Evolutionary conservation across 2,329 filamentous ascomycete species (phyloP), one percentile per base, ranked within the genome.

Genomic region (Neoscytalidium dimidiatum): DNA sequence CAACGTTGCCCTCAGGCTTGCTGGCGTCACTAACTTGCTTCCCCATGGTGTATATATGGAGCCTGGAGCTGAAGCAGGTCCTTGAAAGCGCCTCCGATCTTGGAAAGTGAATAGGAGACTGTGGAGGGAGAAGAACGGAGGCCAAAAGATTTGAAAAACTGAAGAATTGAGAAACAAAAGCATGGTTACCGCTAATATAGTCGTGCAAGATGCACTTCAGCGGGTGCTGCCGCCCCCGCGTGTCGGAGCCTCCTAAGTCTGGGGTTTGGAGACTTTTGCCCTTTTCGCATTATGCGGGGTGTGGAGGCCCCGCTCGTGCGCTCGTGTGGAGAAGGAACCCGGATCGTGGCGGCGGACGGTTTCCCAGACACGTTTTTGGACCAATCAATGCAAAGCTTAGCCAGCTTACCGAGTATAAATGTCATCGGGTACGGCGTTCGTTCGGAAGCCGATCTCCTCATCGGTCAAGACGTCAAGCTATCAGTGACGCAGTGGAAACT

Each of bases 241-340:
- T 8, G 11, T 3, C 35, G 35, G 35, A 19, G 9, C 8, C 14
- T 19, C 0, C 4, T 7, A 38, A 17, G n/a, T 43, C 33, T 57
- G 53, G 53, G 53, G 53, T 43, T 57, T 57, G 53, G 53, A 29
- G 23, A 57, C 29, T 2, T 43, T 57, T 57, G 35, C 53, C 53
- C 13, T 28, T 57, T 43, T 57, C 9, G 52, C 33, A 17, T 41
- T 41, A 29, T 43, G 53, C n/a, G 53, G 53, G 53, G 38, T 58
- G 53, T 44, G 53, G 53, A 38, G 53, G 21, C 53, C 53, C 53
- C 53, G 38, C 53, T 29, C 26, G 8, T 17, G 38, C 23, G 35
- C 33, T 29, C 41, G 1, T 33, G 52, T 52, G 33, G 52, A 57
- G 33, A 26, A n/a, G 21, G 17, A 29, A 23, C 53, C 38, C 38